These are phyloP conservation scores for Penicillium parvum DNA, from an alignment of 495 filamentous ascomycete genomes.

Conservation along the genomic window DNA sequence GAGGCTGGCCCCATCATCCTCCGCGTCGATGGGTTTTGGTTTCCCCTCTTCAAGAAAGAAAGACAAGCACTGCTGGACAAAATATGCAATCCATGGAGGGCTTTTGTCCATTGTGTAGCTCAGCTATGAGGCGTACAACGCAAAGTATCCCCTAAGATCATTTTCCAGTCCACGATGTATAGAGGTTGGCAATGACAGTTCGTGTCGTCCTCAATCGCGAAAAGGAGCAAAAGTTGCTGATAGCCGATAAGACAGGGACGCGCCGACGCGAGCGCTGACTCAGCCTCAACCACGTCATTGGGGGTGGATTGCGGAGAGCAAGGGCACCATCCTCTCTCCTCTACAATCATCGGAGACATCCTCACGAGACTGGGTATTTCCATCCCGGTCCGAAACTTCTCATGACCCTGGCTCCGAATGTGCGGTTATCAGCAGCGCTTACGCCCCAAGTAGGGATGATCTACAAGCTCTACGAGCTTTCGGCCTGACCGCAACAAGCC, in stretches of 20 bases:
- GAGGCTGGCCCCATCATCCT: constrained; percentile 40
- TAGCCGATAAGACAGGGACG: constrained; percentile 20
- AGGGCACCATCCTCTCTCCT: constrained; percentile 7
- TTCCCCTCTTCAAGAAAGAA: constrained; percentile 16
- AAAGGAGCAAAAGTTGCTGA: constrained; percentile 7
- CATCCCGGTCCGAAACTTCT: not conserved
- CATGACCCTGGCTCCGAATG: constrained; percentile 5
- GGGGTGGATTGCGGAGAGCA: constrained; percentile 20
- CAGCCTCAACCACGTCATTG: constrained; percentile 38
- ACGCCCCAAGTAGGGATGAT: constrained; percentile 14
- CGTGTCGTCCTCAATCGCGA: not conserved
- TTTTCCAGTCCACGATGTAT: no score
- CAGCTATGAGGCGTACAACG: not conserved
- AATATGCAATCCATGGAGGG: constrained; percentile 29
- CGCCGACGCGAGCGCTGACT: constrained; percentile 13
- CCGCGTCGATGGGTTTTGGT: constrained; percentile 15
- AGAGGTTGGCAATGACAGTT: no score
- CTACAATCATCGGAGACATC: not conserved
- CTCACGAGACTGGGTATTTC: constrained; percentile 1
- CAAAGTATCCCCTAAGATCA: not conserved
- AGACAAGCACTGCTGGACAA: constrained; percentile 27
- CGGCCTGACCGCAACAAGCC: constrained; percentile 10
- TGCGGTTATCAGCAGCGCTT: not conserved
- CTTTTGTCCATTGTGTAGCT: constrained; percentile 25
- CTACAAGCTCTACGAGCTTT: constrained; percentile 14